phyloP scores from a whole-genome alignment of 2,329 filamentous ascomycete genomes.

The Calonectria fujianensis region DNA sequence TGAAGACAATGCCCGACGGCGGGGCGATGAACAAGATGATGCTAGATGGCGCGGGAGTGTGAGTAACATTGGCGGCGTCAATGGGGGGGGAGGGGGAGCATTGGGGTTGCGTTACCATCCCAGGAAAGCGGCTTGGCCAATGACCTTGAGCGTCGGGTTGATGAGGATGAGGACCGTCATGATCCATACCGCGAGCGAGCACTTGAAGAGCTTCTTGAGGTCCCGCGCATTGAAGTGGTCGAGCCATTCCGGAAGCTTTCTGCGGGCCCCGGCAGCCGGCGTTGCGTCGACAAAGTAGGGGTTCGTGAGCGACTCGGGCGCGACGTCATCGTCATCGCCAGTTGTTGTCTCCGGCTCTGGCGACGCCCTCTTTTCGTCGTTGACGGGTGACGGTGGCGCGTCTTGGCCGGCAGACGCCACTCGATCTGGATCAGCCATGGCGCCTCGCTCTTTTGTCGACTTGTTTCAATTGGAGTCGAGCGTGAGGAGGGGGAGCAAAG shows the following conservation, averaged over 20 bases:
- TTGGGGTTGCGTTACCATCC: slow-evolving; percentile 32
- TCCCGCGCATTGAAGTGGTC: slow-evolving; percentile 51
- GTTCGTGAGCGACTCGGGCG: slow-evolving; percentile 7
- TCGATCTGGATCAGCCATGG: slow-evolving; percentile 13
- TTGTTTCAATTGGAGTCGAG: not conserved
- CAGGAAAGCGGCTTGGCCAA: slow-evolving; percentile 44
- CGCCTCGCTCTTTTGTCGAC: not conserved
- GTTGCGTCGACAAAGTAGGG: slow-evolving; percentile 20
- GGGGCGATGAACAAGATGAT: slow-evolving; percentile 49
- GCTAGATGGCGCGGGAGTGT: slow-evolving; percentile 14
- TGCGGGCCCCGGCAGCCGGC: not conserved
- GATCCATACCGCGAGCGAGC: slow-evolving; percentile 48
- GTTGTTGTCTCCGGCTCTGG: not conserved
- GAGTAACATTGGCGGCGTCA: not conserved
- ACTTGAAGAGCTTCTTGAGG: slow-evolving; percentile 50
- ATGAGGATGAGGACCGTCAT: slow-evolving; percentile 49
- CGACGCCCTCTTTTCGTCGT: slow-evolving; percentile 8
- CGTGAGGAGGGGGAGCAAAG: not conserved
- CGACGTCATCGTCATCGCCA: slow-evolving; percentile 2
- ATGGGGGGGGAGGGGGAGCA: not conserved
- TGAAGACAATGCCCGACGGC: slow-evolving; percentile 49
- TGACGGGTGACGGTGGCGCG: not conserved
- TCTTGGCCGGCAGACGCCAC: slow-evolving; percentile 12
- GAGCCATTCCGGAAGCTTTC: slow-evolving; percentile 43
- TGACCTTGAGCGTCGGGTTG: slow-evolving; percentile 42